Conservation (phyloP, 148 eudicot genomes). For the Rhododendron ferrugineum region DNA sequence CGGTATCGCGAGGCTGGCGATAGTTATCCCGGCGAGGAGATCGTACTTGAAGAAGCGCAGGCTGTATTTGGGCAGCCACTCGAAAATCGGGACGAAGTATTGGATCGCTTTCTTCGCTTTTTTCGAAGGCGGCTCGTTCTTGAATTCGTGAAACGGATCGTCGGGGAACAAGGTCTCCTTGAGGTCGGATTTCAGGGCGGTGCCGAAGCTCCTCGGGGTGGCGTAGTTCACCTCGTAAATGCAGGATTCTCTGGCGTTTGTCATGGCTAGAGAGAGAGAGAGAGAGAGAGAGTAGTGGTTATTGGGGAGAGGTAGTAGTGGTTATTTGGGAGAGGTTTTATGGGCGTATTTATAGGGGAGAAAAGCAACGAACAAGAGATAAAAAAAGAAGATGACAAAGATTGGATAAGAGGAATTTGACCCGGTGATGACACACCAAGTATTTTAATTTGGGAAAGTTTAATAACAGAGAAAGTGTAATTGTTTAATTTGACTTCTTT, state of each 20-base stretch:
- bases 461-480: background rate
- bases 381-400: constrained; percentile 4
- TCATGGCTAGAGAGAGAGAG: background rate
- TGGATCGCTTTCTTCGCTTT: constrained; percentile 24
- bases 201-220: constrained; percentile 32
- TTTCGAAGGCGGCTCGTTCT: constrained; percentile 21
- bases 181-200: constrained; percentile 33
- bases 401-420: constrained; percentile 6
- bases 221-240: constrained; percentile 38
- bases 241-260: background rate
- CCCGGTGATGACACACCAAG: background rate
- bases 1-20: constrained; percentile 94
- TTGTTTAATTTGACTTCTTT: background rate
- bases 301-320: background rate
- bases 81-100: constrained; percentile 65
- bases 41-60: constrained; percentile 48
- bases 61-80: constrained; percentile 66
- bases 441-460: too few relatives aligned
- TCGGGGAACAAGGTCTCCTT: constrained; percentile 75
- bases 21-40: constrained; percentile 84
- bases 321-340: background rate
- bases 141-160: constrained; percentile 52
- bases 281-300: background rate
- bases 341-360: background rate
- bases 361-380: background rate